These are phyloP conservation scores for Podospora pseudopauciseta DNA, from an alignment of 495 filamentous ascomycete species.

Conservation along the genomic window DNA sequence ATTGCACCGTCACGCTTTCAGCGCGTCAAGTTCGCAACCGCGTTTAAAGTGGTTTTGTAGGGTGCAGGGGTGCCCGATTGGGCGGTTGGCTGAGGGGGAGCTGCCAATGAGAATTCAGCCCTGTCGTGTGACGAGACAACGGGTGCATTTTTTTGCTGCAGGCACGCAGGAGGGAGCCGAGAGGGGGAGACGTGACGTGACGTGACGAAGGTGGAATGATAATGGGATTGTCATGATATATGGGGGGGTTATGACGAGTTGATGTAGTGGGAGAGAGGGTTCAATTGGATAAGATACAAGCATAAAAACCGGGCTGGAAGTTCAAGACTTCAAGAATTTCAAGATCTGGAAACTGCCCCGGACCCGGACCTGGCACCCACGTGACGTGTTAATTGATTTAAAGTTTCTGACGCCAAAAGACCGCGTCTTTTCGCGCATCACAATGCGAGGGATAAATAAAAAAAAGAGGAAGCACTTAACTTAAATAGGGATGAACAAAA, in stretches of 20 bases:
- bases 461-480: neutral
- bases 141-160: neutral
- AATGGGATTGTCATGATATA: neutral
- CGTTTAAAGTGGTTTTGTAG: slow-evolving; percentile 15
- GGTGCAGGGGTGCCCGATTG: slow-evolving; percentile 4
- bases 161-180: neutral
- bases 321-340: neutral
- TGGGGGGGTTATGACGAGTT: neutral
- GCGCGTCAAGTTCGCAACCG: neutral
- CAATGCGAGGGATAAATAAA: slow-evolving; percentile 11
- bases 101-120: slow-evolving; percentile 4
- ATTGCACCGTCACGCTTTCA: neutral
- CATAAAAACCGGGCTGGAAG: neutral
- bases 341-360: neutral
- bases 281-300: neutral
- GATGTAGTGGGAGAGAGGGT: neutral
- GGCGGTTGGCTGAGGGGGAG: neutral
- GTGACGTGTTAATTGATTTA: slow-evolving; percentile 15
- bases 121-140: neutral
- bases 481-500: neutral
- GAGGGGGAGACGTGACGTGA: neutral
- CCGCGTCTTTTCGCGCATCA: slow-evolving; percentile 25
- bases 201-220: neutral
- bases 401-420: slow-evolving; percentile 23
- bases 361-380: slow-evolving; percentile 1